These are phyloP conservation scores for Lentinula lateritia DNA, from an alignment of 768 basidiomycete species.

Conservation along the genomic window DNA sequence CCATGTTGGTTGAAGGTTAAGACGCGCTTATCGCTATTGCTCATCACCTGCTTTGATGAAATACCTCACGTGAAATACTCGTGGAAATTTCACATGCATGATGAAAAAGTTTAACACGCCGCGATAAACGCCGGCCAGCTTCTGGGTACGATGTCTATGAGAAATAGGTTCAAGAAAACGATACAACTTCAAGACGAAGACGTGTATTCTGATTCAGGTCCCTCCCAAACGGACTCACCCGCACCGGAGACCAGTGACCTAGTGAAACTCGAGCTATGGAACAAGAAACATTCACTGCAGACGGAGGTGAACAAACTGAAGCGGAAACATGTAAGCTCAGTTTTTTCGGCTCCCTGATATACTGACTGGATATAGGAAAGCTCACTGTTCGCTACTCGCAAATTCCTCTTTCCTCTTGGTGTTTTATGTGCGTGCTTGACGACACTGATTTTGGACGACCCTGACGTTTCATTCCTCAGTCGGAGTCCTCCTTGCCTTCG, in stretches of 20 bases:
- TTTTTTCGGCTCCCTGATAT: background rate
- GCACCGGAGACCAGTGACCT: background rate
- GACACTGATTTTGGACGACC: background rate
- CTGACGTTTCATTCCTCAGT: conserved; percentile 33
- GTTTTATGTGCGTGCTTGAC: conserved; percentile 44
- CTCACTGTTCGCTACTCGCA: conserved; percentile 20
- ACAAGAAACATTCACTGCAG: conserved; percentile 1
- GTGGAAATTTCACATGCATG: background rate
- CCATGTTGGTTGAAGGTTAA: background rate
- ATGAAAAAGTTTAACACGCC: background rate
- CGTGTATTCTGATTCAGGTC: background rate
- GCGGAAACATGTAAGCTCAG: background rate
- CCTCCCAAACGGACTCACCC: background rate
- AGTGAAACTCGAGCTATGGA: conserved; percentile 1
- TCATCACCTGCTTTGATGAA: background rate
- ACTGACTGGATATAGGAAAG: background rate
- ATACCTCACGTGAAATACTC: background rate
- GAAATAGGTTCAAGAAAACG: background rate
- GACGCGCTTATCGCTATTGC: background rate
- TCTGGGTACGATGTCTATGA: background rate
- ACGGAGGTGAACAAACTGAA: conserved; percentile 5
- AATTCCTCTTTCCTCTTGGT: conserved; percentile 70
- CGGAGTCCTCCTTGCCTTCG: conserved; percentile 57
- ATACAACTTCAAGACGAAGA: background rate
- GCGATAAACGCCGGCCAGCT: background rate